Evolutionary conservation across 2,329 filamentous ascomycete genomes (phyloP).

Genomic region (Trichophyton equinum): DNA sequence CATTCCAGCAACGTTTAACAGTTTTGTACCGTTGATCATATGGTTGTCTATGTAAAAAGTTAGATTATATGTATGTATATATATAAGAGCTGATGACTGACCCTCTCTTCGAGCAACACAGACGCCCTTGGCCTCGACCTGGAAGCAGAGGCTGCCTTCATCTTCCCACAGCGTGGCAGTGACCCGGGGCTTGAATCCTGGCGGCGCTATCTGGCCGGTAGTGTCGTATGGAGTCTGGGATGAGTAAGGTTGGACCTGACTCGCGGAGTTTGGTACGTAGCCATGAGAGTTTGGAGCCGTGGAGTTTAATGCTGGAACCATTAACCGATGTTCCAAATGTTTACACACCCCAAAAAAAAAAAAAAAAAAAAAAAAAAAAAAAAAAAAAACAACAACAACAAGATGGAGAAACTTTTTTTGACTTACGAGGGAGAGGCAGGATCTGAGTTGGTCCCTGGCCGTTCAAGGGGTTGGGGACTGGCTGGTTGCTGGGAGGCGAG

Average conservation of each 20-base stretch:
- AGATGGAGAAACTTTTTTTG: background rate
- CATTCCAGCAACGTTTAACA: constrained; percentile 96
- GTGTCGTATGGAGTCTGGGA: constrained; percentile 54
- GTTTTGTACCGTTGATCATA: constrained; percentile 98
- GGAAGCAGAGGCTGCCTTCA: constrained; percentile 92
- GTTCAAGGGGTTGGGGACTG: constrained; percentile 58
- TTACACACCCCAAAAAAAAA: background rate
- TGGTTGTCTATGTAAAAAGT: constrained; percentile 59
- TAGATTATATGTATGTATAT: no score
- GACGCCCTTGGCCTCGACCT: constrained; percentile 90
- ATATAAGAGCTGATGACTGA: constrained; percentile 36
- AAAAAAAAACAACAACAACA: constrained; percentile 3
- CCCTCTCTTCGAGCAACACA: constrained; percentile 91
- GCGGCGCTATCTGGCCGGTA: constrained; percentile 83
- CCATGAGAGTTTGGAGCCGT: constrained; percentile 24
- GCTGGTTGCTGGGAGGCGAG: constrained; percentile 59
- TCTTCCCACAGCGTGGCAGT: constrained; percentile 98
- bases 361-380: no score
- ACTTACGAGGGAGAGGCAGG: constrained; percentile 48
- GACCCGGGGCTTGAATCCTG: constrained; percentile 90
- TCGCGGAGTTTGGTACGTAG: constrained; percentile 29
- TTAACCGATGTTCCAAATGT: background rate
- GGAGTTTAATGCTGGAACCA: constrained; percentile 12
- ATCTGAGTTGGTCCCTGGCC: constrained; percentile 55
- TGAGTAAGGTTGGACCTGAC: constrained; percentile 32